Evolutionary conservation across 148 eudicot genomes (phyloP).

Genomic region (Rhododendron henanense): DNA sequence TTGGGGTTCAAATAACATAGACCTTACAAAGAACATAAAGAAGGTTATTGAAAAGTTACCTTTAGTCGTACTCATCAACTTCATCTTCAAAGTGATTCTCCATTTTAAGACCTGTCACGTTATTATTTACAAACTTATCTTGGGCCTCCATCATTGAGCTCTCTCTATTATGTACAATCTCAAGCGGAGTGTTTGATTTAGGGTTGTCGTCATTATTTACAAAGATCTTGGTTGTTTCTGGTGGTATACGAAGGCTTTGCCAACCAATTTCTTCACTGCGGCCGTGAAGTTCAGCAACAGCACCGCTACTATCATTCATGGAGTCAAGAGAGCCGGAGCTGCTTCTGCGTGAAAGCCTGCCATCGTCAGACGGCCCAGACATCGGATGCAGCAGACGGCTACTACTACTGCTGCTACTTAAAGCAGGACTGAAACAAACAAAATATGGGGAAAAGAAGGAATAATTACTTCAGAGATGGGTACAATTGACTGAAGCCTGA

Average conservation of each 20-base stretch:
- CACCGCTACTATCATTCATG: constrained; percentile 25
- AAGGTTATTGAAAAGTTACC: constrained; percentile 28
- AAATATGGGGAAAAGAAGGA: not conserved
- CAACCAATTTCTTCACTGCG: constrained; percentile 26
- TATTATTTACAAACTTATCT: constrained; percentile 55
- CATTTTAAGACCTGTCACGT: constrained; percentile 35
- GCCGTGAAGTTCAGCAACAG: constrained; percentile 16
- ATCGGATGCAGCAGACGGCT: constrained; percentile 24
- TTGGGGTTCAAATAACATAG: not conserved
- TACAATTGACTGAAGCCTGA: not conserved
- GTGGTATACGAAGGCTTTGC: constrained; percentile 29
- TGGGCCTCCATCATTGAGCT: constrained; percentile 30
- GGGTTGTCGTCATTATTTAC: constrained; percentile 54
- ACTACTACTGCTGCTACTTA: constrained; percentile 17
- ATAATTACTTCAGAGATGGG: not conserved
- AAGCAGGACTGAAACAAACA: constrained; percentile 29
- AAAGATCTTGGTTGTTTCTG: constrained; percentile 36
- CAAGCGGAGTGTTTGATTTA: constrained; percentile 33
- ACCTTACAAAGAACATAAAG: not conserved
- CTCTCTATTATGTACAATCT: constrained; percentile 62
- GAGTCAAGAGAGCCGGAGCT: constrained; percentile 27
- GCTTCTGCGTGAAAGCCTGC: constrained; percentile 17
- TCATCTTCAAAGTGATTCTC: constrained; percentile 45
- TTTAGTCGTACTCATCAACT: constrained; percentile 40
- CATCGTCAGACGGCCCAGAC: constrained; percentile 28